These are phyloP conservation scores for Rosa rugosa DNA, from an alignment of 306 rosid species.

Conservation along the genomic window DNA sequence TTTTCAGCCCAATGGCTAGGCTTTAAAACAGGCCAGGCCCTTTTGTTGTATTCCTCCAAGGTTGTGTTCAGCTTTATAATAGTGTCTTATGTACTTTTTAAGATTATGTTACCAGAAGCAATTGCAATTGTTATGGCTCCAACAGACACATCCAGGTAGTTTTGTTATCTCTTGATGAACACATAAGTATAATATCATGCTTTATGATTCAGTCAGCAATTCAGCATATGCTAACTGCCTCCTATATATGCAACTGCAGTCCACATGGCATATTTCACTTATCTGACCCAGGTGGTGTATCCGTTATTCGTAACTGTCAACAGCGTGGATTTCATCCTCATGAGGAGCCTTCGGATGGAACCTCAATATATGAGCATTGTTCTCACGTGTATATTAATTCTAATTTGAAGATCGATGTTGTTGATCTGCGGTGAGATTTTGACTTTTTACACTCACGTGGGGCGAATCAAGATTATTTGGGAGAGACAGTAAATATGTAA, in stretches of 20 bases:
- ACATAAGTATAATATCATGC: neutral
- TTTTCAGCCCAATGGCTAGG: neutral
- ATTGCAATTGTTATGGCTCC: constrained; percentile 99
- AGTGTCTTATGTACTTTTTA: constrained; percentile 27
- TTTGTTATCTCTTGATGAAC: constrained; percentile 2
- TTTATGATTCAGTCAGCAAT: neutral
- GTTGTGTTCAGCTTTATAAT: neutral
- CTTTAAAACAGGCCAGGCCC: neutral
- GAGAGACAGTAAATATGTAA: constrained; percentile 24
- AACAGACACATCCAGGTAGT: constrained; percentile 76
- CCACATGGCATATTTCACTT: constrained; percentile 97
- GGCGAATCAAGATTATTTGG: neutral
- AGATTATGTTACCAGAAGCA: constrained; percentile 99
- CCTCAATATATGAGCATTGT: constrained; percentile 86
- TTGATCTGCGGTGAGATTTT: constrained; percentile 67
- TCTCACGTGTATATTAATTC: constrained; percentile 92
- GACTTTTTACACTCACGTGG: neutral
- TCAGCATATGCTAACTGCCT: constrained; percentile 24
- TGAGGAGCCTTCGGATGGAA: constrained; percentile 89
- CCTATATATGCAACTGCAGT: constrained; percentile 52
- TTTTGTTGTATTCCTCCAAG: constrained; percentile 9
- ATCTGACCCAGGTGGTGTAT: constrained; percentile 90
- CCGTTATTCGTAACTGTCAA: constrained; percentile 86
- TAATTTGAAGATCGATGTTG: constrained; percentile 61
- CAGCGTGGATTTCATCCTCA: constrained; percentile 99